Evolutionary conservation across 176 grass and related monocot genomes (phyloP), one percentile per base, ranked within the genome.

Genomic region (Avena sativa): DNA sequence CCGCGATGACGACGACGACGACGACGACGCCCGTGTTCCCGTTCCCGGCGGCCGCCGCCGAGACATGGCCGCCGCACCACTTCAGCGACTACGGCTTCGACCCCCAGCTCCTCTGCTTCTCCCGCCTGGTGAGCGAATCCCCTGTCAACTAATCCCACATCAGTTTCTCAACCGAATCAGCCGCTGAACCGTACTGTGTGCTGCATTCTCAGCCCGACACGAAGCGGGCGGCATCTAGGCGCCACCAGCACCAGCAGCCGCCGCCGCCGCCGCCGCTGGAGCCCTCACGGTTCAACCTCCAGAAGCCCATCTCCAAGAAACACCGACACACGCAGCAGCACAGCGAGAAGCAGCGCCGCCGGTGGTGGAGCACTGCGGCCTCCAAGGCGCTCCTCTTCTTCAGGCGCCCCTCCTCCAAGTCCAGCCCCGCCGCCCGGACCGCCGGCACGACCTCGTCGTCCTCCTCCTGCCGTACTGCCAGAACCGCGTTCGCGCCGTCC

Each of bases 341-440:
- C 49, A 38, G 71, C 9, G 13, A 66, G 79, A 83, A 65, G 79
- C 74, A 51, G 20, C 72, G 84, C 15, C 85, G 85, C 46, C 59
- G 88, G 17, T 92, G 93, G 93, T 95, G 91, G 93, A 89, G 74
- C 63, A 88, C 86, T 52, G 86, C 88, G 8, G 89, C 84, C 56
- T 90, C 88, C 12, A 64, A 82, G 48, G 73, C 83, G 70, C 71
- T 91, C 32, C 76, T 85, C 46, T 81, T 95, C 84, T 89, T 92
- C 80, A 91, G 71, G 21, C 88, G 89, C 50, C 8, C 71, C 21
- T 74, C 74, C 46, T 26, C 52, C 20, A 30, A 25, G 38, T 15
- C 69, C 21, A 38, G 8, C 17, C 6, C 34, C 43, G 2, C 49
- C 79, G 8, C 81, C 43, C 38, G 2, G 14, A 12, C 26, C 7